phyloP scores from a whole-genome alignment of 306 rosid species.

The Gleditsia sinensis region DNA sequence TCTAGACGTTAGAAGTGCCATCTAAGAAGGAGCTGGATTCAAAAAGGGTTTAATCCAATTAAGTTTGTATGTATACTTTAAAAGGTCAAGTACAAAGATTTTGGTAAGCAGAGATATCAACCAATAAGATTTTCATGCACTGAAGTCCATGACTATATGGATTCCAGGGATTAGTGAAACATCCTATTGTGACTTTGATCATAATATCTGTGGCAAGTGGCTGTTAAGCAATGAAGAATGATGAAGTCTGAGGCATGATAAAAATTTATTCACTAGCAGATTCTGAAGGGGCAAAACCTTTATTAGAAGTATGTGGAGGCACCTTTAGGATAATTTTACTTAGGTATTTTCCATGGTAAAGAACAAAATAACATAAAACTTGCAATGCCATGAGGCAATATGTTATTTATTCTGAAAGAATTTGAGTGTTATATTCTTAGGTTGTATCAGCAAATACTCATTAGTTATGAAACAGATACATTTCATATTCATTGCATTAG shows the following conservation, averaged over 20 bases:
- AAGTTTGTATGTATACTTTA: background rate
- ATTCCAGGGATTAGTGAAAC: slow-evolving; percentile 7
- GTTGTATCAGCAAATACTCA: slow-evolving; percentile 3
- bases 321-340: slow-evolving; percentile 5
- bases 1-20: background rate
- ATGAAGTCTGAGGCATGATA: background rate
- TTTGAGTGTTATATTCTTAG: background rate
- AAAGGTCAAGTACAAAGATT: background rate
- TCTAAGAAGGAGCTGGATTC: background rate
- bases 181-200: slow-evolving; percentile 5
- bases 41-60: background rate
- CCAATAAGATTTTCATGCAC: background rate
- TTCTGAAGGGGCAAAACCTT: background rate
- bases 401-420: background rate
- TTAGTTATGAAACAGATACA: background rate
- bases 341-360: background rate
- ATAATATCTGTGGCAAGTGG: background rate
- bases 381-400: background rate
- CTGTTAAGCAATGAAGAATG: background rate
- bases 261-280: background rate
- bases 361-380: background rate
- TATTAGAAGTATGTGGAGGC: background rate
- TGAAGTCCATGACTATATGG: background rate
- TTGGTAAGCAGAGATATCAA: background rate
- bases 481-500: slow-evolving; percentile 19